Evolutionary conservation across 1,139 yeast species (phyloP), one percentile per base, ranked within the genome.

Genomic region (Scheffersomyces stambukii): DNA sequence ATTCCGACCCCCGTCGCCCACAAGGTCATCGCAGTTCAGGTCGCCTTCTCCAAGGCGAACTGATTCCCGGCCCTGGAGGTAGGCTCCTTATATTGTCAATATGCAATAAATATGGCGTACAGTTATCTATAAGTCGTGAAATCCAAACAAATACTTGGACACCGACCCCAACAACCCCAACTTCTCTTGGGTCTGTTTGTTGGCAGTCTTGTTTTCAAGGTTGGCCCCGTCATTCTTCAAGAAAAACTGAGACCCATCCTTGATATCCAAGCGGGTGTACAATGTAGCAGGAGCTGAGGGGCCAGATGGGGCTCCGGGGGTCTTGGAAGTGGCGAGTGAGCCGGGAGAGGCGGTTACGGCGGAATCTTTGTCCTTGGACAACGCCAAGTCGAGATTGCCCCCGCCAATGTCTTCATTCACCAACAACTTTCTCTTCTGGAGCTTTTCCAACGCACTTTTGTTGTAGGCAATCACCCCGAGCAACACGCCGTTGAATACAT

Each of bases 391-490:
- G 42, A 41, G 46, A 20, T 35, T 43, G 37, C 55, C 57, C n/a
- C 58, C 58, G 4, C 86, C 88, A 21, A 79, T 64, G 42, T 80
- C 81, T 40, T 79, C 80, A 21, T 50, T 54, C 14, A 60, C 65
- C 8, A 65, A 64, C 29, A 80, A 60, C 30, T 63, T 65, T 36
- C 78, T 59, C 25, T 78, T 75, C 16, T 80, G 76, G 32, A 81
- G 57, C 43, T 77, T 77, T 46, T 81, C 89, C 17, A 80, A 65
- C 2, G 79, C 71, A 21, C 63, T 64, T 41, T 73, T 77, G 29
- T 72, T 64, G 53, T 81, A 75, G 22, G 91, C 77, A 11, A 83
- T 77, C 33, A 91, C 91, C 1, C 96, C 95, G 33, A 85, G 64
- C 30, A 81, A 65, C 11, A 74, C 70, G 0, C 88, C 91, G 31